Conservation (phyloP, 345 rosid genomes). For the Arabidopsis suecica region DNA sequence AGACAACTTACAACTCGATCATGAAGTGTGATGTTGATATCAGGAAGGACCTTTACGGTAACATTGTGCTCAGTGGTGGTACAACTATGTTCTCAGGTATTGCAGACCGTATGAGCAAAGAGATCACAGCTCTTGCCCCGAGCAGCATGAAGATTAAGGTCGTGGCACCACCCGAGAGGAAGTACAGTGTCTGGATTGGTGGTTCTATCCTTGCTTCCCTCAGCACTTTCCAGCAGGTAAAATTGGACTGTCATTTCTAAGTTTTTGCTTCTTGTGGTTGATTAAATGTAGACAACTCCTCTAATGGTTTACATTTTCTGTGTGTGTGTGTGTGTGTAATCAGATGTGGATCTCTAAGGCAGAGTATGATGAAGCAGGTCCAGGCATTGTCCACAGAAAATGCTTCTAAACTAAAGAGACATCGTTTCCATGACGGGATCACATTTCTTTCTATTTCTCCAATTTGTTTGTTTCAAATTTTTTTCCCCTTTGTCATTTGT, state of each 20-base stretch:
- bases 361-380: slow-evolving; percentile 82
- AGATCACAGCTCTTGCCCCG: slow-evolving; percentile 79
- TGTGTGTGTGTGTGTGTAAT: slow-evolving; percentile 11
- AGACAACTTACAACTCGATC: slow-evolving; percentile 83
- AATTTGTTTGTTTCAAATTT: slow-evolving; percentile 23
- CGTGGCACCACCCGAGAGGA: slow-evolving; percentile 83
- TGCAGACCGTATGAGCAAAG: slow-evolving; percentile 91
- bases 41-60: slow-evolving; percentile 79
- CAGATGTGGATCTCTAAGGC: slow-evolving; percentile 94
- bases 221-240: slow-evolving; percentile 85
- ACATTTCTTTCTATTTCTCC: neutral
- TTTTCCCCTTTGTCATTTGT: neutral
- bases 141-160: slow-evolving; percentile 92
- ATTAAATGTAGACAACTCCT: neutral
- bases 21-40: slow-evolving; percentile 90
- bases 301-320: neutral
- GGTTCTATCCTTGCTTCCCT: slow-evolving; percentile 84
- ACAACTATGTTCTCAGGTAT: slow-evolving; percentile 84
- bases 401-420: slow-evolving; percentile 60
- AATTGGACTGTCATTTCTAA: neutral
- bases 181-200: slow-evolving; percentile 89
- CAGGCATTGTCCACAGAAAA: slow-evolving; percentile 81
- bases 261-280: neutral
- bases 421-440: neutral
- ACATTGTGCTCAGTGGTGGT: slow-evolving; percentile 88